Evolutionary conservation across 257 asterid species (phyloP).

Genomic region (Capsicum pubescens): DNA sequence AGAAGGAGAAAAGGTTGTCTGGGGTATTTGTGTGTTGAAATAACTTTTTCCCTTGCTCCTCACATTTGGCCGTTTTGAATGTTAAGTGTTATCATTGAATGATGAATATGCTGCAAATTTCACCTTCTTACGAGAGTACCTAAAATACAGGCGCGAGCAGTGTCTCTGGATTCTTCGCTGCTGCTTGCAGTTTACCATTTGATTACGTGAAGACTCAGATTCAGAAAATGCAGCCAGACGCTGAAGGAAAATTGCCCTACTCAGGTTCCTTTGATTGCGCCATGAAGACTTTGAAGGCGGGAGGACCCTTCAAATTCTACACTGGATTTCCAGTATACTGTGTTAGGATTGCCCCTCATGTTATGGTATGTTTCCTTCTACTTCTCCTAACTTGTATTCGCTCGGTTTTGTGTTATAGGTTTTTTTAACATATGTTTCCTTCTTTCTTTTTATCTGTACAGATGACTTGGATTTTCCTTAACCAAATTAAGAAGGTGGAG

Average conservation of each 20-base stretch:
- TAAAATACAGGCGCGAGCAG: slow-evolving; percentile 71
- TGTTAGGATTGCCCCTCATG: slow-evolving; percentile 95
- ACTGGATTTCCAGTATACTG: slow-evolving; percentile 96
- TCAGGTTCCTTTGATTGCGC: slow-evolving; percentile 87
- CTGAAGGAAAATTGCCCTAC: slow-evolving; percentile 79
- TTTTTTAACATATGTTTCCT: not conserved
- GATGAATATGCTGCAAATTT: slow-evolving; percentile 10
- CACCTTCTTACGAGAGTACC: not conserved
- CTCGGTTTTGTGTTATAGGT: too few species aligned
- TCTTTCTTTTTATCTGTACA: slow-evolving; percentile 40
- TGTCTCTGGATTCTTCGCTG: slow-evolving; percentile 89
- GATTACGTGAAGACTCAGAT: slow-evolving; percentile 95
- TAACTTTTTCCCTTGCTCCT: not conserved
- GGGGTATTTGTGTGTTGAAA: not conserved
- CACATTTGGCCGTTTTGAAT: not conserved
- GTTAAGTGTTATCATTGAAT: not conserved
- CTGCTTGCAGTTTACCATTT: slow-evolving; percentile 95
- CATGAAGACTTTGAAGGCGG: slow-evolving; percentile 71
- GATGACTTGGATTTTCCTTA: slow-evolving; percentile 98
- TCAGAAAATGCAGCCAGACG: slow-evolving; percentile 97
- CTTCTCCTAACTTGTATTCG: slow-evolving; percentile 26
- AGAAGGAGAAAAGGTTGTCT: not conserved
- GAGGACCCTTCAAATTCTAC: slow-evolving; percentile 90
- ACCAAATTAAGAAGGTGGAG: slow-evolving; percentile 81
- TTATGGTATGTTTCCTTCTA: slow-evolving; percentile 69